Conservation (phyloP, 208 protist genomes). For the Trypanosoma melophagium region DNA sequence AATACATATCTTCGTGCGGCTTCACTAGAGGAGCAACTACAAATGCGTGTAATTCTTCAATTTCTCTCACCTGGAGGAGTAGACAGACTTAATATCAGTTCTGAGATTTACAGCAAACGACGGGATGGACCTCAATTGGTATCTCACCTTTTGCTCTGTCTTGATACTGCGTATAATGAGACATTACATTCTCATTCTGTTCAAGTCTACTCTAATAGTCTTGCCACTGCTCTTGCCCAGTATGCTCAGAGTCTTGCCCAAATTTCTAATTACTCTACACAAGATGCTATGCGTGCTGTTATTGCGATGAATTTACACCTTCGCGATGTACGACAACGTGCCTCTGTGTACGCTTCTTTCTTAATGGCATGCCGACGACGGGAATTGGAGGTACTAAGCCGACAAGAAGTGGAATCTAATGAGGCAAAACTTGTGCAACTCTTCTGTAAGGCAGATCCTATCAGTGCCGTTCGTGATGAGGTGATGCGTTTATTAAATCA, state of each 20-base stretch:
- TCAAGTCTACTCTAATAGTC: slow-evolving; percentile 48
- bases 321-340: slow-evolving; percentile 47
- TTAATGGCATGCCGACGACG: slow-evolving; percentile 49
- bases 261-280: slow-evolving; percentile 49
- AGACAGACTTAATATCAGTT: slow-evolving; percentile 51
- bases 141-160: slow-evolving; percentile 59
- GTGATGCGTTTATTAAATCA: slow-evolving; percentile 66
- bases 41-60: slow-evolving; percentile 80
- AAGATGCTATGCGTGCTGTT: slow-evolving; percentile 45
- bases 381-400: slow-evolving; percentile 41
- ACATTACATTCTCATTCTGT: slow-evolving; percentile 49
- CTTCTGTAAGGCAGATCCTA: slow-evolving; percentile 53
- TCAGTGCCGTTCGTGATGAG: slow-evolving; percentile 35
- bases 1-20: slow-evolving; percentile 37
- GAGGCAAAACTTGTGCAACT: slow-evolving; percentile 61
- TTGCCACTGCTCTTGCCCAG: slow-evolving; percentile 40
- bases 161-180: slow-evolving; percentile 67
- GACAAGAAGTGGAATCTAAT: slow-evolving; percentile 55
- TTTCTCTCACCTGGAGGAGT: slow-evolving; percentile 37
- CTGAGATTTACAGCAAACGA: slow-evolving; percentile 16
- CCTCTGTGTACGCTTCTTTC: slow-evolving; percentile 68
- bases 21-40: slow-evolving; percentile 59
- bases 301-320: slow-evolving; percentile 58
- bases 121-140: slow-evolving; percentile 51
- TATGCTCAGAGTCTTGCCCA: slow-evolving; percentile 56